These are phyloP conservation scores for Aspergillus clavatus DNA, from an alignment of 2,329 filamentous ascomycete species.

Conservation along the genomic window DNA sequence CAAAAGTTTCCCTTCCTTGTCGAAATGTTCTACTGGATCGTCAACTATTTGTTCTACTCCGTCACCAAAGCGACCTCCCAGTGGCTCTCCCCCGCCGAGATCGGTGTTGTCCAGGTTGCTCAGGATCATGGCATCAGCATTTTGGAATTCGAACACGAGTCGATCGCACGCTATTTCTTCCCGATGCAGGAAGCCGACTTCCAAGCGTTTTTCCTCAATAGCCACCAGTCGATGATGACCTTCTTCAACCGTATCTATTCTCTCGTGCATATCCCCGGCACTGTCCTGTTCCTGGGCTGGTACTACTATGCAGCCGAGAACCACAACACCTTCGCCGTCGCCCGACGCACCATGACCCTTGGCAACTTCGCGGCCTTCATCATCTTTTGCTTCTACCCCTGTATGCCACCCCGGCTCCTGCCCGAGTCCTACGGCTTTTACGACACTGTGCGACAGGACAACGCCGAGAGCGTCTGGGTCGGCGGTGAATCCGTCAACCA, in stretches of 20 bases:
- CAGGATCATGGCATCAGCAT: conserved; percentile 43
- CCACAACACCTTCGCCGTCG: conserved; percentile 51
- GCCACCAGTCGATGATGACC: conserved; percentile 40
- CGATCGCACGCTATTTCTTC: conserved; percentile 37
- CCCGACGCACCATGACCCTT: conserved; percentile 57
- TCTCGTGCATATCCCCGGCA: conserved; percentile 49
- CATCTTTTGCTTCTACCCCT: conserved; percentile 60
- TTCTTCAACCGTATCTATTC: conserved; percentile 49
- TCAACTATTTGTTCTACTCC: conserved; percentile 61
- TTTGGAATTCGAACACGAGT: conserved; percentile 42
- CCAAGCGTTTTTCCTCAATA: conserved; percentile 43
- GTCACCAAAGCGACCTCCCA: conserved; percentile 53
- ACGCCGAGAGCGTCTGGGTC: conserved; percentile 52
- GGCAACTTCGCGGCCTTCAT: conserved; percentile 58
- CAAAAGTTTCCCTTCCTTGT: conserved; percentile 66
- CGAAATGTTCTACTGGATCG: conserved; percentile 70
- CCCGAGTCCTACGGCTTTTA: conserved; percentile 58
- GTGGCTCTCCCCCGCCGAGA: conserved; percentile 47
- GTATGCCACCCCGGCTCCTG: conserved; percentile 59
- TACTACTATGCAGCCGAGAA: conserved; percentile 39
- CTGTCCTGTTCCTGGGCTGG: conserved; percentile 45
- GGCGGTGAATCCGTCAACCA: conserved; percentile 55
- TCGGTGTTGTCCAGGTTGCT: conserved; percentile 45
- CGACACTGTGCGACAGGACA: conserved; percentile 55
- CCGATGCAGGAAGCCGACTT: conserved; percentile 41